Evolutionary conservation across 805 yeast genomes (phyloP).

Genomic region (Candida odintsovae): DNA sequence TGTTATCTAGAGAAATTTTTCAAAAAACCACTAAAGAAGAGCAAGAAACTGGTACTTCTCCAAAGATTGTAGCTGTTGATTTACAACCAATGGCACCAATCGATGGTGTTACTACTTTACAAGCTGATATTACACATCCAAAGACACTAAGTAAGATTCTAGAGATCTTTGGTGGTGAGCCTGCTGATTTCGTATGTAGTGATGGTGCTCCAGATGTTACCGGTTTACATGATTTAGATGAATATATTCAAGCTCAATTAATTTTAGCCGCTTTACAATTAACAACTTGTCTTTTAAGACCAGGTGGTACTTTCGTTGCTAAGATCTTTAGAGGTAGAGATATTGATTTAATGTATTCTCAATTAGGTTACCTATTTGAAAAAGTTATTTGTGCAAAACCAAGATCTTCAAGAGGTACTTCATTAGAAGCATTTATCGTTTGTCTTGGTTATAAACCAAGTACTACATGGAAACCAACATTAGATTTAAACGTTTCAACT

Average conservation of each 20-base stretch:
- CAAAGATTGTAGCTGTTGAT: slow-evolving; percentile 90
- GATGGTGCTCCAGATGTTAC: slow-evolving; percentile 99
- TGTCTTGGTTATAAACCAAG: slow-evolving; percentile 86
- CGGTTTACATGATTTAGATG: slow-evolving; percentile 94
- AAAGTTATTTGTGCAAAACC: slow-evolving; percentile 94
- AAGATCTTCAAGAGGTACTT: slow-evolving; percentile 89
- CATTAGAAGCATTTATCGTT: slow-evolving; percentile 89
- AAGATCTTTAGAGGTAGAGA: slow-evolving; percentile 96
- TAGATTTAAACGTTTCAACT: slow-evolving; percentile 54
- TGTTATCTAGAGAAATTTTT: slow-evolving; percentile 65
- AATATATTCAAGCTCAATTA: slow-evolving; percentile 92
- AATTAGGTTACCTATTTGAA: slow-evolving; percentile 79
- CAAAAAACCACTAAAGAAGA: slow-evolving; percentile 29
- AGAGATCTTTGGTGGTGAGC: slow-evolving; percentile 81
- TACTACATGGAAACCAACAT: slow-evolving; percentile 71
- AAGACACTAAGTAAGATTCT: slow-evolving; percentile 71
- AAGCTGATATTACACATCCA: slow-evolving; percentile 97
- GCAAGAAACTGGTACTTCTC: slow-evolving; percentile 29
- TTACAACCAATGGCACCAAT: slow-evolving; percentile 97
- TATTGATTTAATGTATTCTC: slow-evolving; percentile 90
- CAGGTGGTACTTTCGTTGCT: slow-evolving; percentile 93
- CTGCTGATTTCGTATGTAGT: slow-evolving; percentile 92
- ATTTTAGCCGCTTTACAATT: slow-evolving; percentile 87
- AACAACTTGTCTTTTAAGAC: slow-evolving; percentile 81
- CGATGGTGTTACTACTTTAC: slow-evolving; percentile 82